A percentile compares a stretch with the other conserved stretches of the same genome.
Evolutionary conservation across 2,329 filamentous ascomycete genomes (phyloP).

Genomic region (Aureobasidium sp.): DNA sequence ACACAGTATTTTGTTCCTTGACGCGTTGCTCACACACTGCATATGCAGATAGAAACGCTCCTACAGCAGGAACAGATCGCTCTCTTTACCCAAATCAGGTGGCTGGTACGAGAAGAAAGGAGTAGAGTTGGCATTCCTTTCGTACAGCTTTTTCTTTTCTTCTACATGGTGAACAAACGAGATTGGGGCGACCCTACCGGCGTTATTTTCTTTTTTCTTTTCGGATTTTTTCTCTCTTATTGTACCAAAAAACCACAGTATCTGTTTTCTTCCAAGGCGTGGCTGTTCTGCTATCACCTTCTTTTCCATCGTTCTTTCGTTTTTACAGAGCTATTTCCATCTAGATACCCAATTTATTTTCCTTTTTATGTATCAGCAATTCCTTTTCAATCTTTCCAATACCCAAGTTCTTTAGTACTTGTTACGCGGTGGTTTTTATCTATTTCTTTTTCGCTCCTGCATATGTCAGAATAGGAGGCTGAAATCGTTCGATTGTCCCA

Average conservation of each 20-base stretch:
- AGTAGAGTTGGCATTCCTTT: too few relatives aligned
- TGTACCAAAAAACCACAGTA: slow-evolving; percentile 2
- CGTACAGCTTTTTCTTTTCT: too few relatives aligned
- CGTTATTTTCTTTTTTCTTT: background rate
- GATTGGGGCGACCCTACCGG: background rate
- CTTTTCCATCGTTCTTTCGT: background rate
- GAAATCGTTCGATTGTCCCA: background rate
- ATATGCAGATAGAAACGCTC: too few relatives aligned
- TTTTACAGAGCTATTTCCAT: background rate
- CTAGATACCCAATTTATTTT: slow-evolving; percentile 11
- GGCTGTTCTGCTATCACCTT: background rate
- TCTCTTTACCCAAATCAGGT: too few relatives aligned
- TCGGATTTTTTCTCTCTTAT: background rate
- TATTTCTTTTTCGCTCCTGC: slow-evolving; percentile 10
- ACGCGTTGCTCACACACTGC: too few relatives aligned
- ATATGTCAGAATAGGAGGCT: background rate
- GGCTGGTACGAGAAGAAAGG: too few relatives aligned
- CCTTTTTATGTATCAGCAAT: slow-evolving; percentile 1
- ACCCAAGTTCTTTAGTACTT: background rate
- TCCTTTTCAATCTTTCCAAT: background rate
- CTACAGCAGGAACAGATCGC: too few relatives aligned
- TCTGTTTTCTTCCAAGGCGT: background rate
- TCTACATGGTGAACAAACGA: too few relatives aligned
- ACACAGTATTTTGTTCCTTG: too few relatives aligned
- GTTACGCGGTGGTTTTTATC: background rate